phyloP scores from a whole-genome alignment of 768 basidiomycete species.

The Lentinula boryana region DNA sequence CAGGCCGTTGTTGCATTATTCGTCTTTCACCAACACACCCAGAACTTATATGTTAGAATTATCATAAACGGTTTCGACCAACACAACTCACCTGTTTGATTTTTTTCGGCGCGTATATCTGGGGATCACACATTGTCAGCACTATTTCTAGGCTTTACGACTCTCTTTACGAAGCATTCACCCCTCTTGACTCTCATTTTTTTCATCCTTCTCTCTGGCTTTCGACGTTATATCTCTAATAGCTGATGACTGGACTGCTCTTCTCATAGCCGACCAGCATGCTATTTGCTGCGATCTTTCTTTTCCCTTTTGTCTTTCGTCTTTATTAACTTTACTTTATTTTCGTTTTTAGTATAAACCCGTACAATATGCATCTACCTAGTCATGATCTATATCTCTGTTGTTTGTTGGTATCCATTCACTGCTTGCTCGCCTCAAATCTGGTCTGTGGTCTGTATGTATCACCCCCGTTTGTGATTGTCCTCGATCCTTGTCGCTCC shows the following conservation, averaged over 20 bases:
- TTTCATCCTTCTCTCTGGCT: background rate
- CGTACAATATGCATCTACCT: background rate
- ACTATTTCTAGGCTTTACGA: background rate
- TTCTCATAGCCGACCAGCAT: background rate
- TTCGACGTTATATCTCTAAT: background rate
- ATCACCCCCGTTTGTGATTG: background rate
- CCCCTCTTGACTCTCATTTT: background rate
- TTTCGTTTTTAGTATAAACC: background rate
- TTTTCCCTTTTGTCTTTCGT: background rate
- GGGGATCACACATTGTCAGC: background rate
- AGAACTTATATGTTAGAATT: background rate
- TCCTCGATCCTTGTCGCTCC: background rate
- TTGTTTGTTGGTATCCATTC: background rate
- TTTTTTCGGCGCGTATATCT: background rate
- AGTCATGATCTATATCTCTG: background rate
- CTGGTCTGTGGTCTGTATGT: background rate
- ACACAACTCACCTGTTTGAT: background rate
- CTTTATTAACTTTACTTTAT: background rate
- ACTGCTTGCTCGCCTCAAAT: background rate
- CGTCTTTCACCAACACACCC: background rate
- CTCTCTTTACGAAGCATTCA: conserved; percentile 1
- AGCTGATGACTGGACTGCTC: background rate
- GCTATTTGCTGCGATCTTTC: background rate
- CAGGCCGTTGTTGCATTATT: conserved; percentile 4
- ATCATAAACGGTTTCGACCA: background rate